Evolutionary conservation across 1,284 basidiomycete genomes (phyloP).

Genomic region (Schizopora paradoxa): DNA sequence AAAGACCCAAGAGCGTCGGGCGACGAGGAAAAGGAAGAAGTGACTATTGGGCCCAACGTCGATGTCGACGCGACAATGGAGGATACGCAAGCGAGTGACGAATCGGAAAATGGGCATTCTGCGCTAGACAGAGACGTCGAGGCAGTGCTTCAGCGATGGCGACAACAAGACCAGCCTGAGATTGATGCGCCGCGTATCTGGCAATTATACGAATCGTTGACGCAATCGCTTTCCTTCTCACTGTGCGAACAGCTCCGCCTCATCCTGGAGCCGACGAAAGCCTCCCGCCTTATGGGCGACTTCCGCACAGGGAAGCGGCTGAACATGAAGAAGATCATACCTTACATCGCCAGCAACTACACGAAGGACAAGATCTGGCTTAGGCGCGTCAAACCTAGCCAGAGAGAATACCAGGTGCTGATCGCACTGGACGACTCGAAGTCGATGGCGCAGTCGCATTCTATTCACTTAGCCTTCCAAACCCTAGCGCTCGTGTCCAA

Average conservation of each 20-base stretch:
- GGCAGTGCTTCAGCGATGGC: conserved; percentile 58
- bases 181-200: conserved; percentile 73
- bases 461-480: conserved; percentile 92
- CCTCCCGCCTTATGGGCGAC: conserved; percentile 93
- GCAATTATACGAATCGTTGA: conserved; percentile 87
- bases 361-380: conserved; percentile 99
- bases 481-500: conserved; percentile 90
- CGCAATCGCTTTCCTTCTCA: conserved; percentile 85
- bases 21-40: background rate
- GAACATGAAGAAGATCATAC: conserved; percentile 99
- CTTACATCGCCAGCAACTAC: conserved; percentile 98
- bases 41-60: background rate
- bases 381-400: conserved; percentile 87
- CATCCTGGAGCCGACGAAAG: conserved; percentile 92
- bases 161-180: conserved; percentile 51
- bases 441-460: conserved; percentile 94
- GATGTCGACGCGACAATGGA: background rate
- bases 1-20: background rate
- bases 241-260: conserved; percentile 96
- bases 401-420: conserved; percentile 94
- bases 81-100: no score
- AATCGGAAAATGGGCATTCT: no score
- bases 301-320: conserved; percentile 97
- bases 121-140: conserved; percentile 47
- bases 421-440: conserved; percentile 94